Evolutionary conservation across 2,329 filamentous ascomycete species (phyloP).

Genomic region (Aspergillus terreus): DNA sequence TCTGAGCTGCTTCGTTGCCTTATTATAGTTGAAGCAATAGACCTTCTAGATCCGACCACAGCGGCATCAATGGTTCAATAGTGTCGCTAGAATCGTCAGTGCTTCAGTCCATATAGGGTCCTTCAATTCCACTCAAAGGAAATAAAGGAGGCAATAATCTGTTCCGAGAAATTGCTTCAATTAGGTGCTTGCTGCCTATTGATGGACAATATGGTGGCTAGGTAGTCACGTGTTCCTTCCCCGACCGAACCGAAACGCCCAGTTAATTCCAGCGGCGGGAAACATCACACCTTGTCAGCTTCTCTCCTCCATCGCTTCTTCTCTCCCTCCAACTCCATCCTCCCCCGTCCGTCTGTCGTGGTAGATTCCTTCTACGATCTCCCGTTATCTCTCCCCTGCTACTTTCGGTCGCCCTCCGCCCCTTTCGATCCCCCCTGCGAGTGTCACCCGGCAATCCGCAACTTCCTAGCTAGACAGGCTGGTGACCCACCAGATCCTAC

Average conservation of each 20-base stretch:
- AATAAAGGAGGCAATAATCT: neutral
- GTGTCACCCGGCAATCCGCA: conserved; percentile 11
- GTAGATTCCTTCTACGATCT: conserved; percentile 1
- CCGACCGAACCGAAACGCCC: conserved; percentile 23
- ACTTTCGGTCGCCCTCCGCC: conserved; percentile 4
- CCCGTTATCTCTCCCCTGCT: neutral
- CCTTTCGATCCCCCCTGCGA: conserved; percentile 5
- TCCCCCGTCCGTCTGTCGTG: conserved; percentile 4
- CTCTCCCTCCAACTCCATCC: conserved; percentile 7
- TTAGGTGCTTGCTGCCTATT: conserved; percentile 11
- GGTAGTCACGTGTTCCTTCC: conserved; percentile 21
- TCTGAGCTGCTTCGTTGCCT: too few species aligned
- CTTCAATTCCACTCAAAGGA: neutral
- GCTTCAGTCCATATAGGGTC: too few species aligned
- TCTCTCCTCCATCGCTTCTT: conserved; percentile 13
- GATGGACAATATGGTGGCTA: neutral
- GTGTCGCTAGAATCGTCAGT: too few species aligned
- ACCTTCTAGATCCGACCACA: too few species aligned
- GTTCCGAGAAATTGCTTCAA: neutral
- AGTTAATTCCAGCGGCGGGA: conserved; percentile 21
- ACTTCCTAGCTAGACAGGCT: conserved; percentile 13
- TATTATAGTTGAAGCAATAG: too few species aligned
- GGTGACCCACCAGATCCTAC: conserved; percentile 16
- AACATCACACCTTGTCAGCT: conserved; percentile 24
- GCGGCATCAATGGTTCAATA: too few species aligned